Percentiles rank a stretch among this genome's conserved stretches.
These are phyloP conservation scores for Boletellus ananas DNA, from an alignment of 768 basidiomycete genomes.

Conservation along the genomic window DNA sequence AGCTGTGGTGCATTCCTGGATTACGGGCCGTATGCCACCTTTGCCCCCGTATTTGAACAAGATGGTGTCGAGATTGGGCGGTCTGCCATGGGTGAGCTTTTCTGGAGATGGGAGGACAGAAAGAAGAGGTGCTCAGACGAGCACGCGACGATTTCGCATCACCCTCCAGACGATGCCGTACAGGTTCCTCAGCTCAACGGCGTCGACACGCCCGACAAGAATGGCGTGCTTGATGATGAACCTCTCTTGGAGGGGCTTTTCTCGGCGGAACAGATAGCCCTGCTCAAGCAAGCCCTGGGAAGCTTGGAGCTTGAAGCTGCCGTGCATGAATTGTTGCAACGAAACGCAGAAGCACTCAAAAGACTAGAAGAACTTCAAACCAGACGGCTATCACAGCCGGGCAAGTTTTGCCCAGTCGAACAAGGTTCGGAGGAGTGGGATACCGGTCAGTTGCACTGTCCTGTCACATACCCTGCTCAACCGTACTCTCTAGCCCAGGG, in stretches of 20 bases:
- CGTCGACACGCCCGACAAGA: conserved; percentile 6
- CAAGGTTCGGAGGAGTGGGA: conserved; percentile 82
- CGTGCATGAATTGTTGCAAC: conserved; percentile 62
- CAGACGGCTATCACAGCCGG: conserved; percentile 46
- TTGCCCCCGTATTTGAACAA: conserved; percentile 77
- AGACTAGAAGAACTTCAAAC: conserved; percentile 66
- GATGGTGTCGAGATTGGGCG: conserved; percentile 71
- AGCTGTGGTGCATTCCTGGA: conserved; percentile 70
- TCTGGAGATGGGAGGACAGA: conserved; percentile 49
- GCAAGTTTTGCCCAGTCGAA: conserved; percentile 47
- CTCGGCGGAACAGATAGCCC: conserved; percentile 49
- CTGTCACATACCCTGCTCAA: conserved; percentile 9
- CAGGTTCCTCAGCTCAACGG: conserved; percentile 12
- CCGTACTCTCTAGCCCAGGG: conserved; percentile 53
- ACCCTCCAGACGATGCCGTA: not conserved
- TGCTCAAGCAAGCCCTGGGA: conserved; percentile 58
- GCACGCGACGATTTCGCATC: conserved; percentile 5
- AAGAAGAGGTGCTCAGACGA: conserved; percentile 29
- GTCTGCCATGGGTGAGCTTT: conserved; percentile 53
- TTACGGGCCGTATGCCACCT: conserved; percentile 71
- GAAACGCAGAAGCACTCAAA: conserved; percentile 60
- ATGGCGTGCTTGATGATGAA: conserved; percentile 31
- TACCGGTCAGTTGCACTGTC: conserved; percentile 50
- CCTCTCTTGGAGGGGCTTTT: conserved; percentile 51
- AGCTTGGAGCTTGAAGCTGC: conserved; percentile 64